Evolutionary conservation across 129 eudicot genomes (phyloP).

Genomic region (Artemisia tridentata): DNA sequence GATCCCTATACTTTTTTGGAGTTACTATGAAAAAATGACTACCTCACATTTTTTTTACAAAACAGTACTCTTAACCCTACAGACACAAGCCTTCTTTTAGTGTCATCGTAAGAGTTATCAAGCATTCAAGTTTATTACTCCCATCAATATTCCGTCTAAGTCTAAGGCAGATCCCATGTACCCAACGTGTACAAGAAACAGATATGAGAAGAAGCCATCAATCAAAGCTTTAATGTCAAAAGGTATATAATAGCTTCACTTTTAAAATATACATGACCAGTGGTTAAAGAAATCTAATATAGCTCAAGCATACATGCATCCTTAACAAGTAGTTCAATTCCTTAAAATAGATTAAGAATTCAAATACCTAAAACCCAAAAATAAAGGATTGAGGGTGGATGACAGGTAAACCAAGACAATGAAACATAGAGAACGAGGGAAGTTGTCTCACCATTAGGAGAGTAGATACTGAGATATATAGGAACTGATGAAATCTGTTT

Average conservation of each 20-base stretch:
- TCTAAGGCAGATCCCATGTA: neutral
- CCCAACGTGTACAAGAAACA: no score
- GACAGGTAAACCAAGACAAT: neutral
- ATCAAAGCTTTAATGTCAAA: conserved; percentile 4
- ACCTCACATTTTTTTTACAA: no score
- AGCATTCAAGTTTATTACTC: neutral
- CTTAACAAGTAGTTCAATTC: conserved; percentile 2
- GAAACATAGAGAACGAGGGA: neutral
- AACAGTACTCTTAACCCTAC: no score
- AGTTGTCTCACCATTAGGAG: conserved; percentile 73
- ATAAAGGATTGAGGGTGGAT: neutral
- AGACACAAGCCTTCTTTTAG: no score
- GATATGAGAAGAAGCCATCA: conserved; percentile 1
- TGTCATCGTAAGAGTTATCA: no score
- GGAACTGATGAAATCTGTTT: conserved; percentile 86
- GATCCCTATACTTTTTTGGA: no score
- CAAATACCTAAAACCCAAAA: no score
- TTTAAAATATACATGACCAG: conserved; percentile 4
- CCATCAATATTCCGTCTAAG: neutral
- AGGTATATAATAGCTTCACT: no score
- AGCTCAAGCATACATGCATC: conserved; percentile 1
- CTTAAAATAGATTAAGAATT: neutral
- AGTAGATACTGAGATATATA: conserved; percentile 88
- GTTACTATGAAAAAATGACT: no score
- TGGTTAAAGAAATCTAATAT: conserved; percentile 8